Percentiles rank a stretch among this genome's conserved stretches.
Conservation (phyloP, 306 rosid genomes). For the Alnus rubra region DNA sequence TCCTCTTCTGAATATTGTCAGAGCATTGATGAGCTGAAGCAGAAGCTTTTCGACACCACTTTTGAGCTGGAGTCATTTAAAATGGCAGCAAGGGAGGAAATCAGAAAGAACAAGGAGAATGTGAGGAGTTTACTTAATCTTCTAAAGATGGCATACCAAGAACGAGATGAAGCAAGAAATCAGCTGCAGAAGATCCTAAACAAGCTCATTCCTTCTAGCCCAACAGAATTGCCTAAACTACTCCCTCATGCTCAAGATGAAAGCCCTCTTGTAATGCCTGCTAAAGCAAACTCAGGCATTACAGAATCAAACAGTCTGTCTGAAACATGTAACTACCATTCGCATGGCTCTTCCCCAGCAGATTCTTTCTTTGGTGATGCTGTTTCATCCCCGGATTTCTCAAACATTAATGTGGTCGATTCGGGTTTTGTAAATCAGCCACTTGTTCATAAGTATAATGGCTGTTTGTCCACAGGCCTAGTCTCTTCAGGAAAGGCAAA, state of each 20-base stretch:
- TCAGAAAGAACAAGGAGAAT: slow-evolving; percentile 38
- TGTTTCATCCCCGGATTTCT: slow-evolving; percentile 63
- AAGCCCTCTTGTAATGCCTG: slow-evolving; percentile 39
- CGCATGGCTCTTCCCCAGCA: slow-evolving; percentile 57
- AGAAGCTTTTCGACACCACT: slow-evolving; percentile 37
- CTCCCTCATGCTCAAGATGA: slow-evolving; percentile 32
- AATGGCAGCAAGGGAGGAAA: slow-evolving; percentile 42
- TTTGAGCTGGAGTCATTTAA: slow-evolving; percentile 43
- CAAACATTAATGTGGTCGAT: slow-evolving; percentile 56
- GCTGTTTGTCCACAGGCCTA: slow-evolving; percentile 6
- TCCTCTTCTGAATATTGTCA: slow-evolving; percentile 31
- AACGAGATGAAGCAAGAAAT: slow-evolving; percentile 64
- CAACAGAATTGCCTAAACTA: slow-evolving; percentile 23
- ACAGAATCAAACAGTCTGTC: slow-evolving; percentile 61
- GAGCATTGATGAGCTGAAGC: slow-evolving; percentile 52
- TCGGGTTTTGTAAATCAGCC: slow-evolving; percentile 43
- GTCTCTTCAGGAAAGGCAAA: slow-evolving; percentile 30
- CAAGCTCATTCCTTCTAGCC: slow-evolving; percentile 26
- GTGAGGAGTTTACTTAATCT: slow-evolving; percentile 32
- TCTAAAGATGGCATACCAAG: slow-evolving; percentile 44
- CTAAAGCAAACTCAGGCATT: slow-evolving; percentile 59
- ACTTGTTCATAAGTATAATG: slow-evolving; percentile 29
- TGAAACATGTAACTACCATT: slow-evolving; percentile 43
- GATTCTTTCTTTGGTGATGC: slow-evolving; percentile 63
- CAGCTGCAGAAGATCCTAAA: slow-evolving; percentile 45